Conservation (phyloP, 148 eudicot genomes). For the Nepenthes mirabilis region DNA sequence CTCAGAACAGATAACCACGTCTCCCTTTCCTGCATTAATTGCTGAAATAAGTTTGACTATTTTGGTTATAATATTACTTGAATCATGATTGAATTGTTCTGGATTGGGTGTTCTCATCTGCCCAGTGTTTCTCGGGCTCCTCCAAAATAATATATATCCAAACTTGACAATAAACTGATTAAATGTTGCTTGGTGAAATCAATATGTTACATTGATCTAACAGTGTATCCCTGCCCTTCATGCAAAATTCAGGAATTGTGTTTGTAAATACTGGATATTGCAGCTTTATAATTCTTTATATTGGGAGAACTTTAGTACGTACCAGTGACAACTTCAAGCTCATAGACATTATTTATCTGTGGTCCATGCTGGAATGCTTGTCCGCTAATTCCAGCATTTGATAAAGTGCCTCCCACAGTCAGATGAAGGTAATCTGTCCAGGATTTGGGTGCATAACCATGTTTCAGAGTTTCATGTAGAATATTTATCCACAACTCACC, state of each 20-base stretch:
- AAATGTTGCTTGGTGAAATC: not conserved
- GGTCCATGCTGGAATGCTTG: slow-evolving; percentile 92
- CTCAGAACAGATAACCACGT: slow-evolving; percentile 55
- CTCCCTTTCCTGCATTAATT: slow-evolving; percentile 59
- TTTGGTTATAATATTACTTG: not conserved
- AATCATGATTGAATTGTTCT: not conserved
- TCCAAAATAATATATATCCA: too few species aligned
- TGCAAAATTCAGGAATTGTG: not conserved
- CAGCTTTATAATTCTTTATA: not conserved
- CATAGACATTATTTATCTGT: slow-evolving; percentile 72
- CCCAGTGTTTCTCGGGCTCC: too few species aligned
- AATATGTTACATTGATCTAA: not conserved
- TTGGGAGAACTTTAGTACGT: not conserved
- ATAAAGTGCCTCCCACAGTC: slow-evolving; percentile 90
- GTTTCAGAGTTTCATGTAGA: slow-evolving; percentile 64
- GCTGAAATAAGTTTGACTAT: not conserved
- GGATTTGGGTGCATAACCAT: slow-evolving; percentile 71
- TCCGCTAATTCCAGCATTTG: slow-evolving; percentile 93
- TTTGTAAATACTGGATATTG: not conserved
- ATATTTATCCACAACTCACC: slow-evolving; percentile 88
- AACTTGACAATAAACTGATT: too few species aligned
- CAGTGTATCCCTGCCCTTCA: not conserved
- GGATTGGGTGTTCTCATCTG: too few species aligned
- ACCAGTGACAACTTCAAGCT: slow-evolving; percentile 92
- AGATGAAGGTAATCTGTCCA: slow-evolving; percentile 98